Conservation (phyloP, 108 stramenopile species). For the Pseudonitzschia pungens region DNA sequence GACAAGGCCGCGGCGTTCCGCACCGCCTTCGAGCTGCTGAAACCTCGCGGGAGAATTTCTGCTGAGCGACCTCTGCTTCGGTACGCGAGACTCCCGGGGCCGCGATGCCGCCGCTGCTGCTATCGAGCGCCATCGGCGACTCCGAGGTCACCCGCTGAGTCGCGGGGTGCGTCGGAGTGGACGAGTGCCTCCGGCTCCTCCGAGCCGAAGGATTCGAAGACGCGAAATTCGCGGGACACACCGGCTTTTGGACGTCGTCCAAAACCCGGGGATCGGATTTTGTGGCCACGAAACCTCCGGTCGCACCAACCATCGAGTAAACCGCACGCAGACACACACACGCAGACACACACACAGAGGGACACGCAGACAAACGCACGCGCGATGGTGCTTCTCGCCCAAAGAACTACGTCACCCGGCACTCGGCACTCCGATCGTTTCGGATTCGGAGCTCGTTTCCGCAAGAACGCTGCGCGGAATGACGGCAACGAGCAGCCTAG, state of each 20-base stretch:
- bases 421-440: too few relatives aligned
- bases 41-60: constrained; percentile 18
- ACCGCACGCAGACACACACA: too few relatives aligned
- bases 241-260: neutral
- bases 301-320: neutral
- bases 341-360: too few relatives aligned
- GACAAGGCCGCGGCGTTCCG: constrained; percentile 61
- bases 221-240: neutral
- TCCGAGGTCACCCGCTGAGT: constrained; percentile 12
- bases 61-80: constrained; percentile 10
- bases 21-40: constrained; percentile 1
- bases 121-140: neutral
- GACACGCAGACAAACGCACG: too few relatives aligned
- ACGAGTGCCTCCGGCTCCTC: neutral
- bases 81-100: neutral
- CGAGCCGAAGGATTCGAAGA: neutral
- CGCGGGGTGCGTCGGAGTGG: neutral
- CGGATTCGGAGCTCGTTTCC: too few relatives aligned
- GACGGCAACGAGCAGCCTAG: too few relatives aligned
- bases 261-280: neutral
- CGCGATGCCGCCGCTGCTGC: too few relatives aligned
- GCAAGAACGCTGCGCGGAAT: too few relatives aligned
- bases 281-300: neutral
- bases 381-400: too few relatives aligned
- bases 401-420: too few relatives aligned